Conservation (phyloP, 257 asterid species). For the Paraleonurus japonicus region DNA sequence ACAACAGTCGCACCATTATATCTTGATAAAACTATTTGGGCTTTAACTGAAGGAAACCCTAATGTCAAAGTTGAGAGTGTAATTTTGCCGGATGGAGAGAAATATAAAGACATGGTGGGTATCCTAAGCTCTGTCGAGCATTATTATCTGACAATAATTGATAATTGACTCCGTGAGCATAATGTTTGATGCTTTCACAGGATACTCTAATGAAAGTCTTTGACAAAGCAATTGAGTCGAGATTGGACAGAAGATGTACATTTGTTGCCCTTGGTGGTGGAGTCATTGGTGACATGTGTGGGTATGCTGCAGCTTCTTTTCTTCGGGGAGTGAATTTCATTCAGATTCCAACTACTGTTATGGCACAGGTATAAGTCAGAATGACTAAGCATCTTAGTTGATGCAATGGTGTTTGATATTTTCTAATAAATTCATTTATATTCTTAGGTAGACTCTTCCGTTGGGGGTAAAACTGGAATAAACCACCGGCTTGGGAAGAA, state of each 20-base stretch:
- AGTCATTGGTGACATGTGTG: constrained; percentile 99
- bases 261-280: constrained; percentile 99
- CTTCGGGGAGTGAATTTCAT: constrained; percentile 97
- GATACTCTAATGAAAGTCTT: constrained; percentile 90
- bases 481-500: constrained; percentile 97
- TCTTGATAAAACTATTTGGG: constrained; percentile 80
- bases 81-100: constrained; percentile 95
- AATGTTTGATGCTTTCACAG: constrained; percentile 41
- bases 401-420: background rate
- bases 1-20: constrained; percentile 86
- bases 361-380: constrained; percentile 81
- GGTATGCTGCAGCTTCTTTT: constrained; percentile 97
- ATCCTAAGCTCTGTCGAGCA: background rate
- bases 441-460: constrained; percentile 91
- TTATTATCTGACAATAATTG: constrained; percentile 14
- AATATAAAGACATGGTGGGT: constrained; percentile 84
- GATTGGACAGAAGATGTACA: constrained; percentile 90
- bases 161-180: constrained; percentile 16
- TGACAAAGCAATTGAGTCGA: constrained; percentile 90
- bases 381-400: constrained; percentile 19
- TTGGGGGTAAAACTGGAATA: constrained; percentile 99
- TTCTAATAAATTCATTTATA: background rate
- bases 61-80: constrained; percentile 78
- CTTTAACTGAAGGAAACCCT: constrained; percentile 79
- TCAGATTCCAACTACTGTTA: constrained; percentile 98